A percentile compares a stretch with the other conserved stretches of the same genome.
Evolutionary conservation across 352 stramenopile genomes (phyloP).

Genomic region (Lagenidium giganteum): DNA sequence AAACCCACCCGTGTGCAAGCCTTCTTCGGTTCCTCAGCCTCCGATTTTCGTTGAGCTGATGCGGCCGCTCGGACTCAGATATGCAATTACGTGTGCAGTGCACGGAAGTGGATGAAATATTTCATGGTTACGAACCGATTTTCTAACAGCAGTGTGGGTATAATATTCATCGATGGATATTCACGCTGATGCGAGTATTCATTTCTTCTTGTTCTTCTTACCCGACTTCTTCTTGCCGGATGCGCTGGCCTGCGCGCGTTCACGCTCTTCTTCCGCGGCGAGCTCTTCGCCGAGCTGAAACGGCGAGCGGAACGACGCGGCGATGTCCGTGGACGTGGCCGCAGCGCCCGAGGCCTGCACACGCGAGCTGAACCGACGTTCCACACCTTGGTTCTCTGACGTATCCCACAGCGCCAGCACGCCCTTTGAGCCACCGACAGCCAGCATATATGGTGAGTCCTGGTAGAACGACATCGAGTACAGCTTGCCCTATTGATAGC

Average conservation of each 20-base stretch:
- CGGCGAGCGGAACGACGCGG: slow-evolving; percentile 67
- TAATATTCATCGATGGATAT: no score
- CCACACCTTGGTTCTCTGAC: slow-evolving; percentile 79
- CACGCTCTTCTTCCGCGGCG: slow-evolving; percentile 60
- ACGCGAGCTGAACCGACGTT: slow-evolving; percentile 78
- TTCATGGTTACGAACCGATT: no score
- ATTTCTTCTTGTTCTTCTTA: slow-evolving; percentile 44
- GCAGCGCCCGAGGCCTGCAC: slow-evolving; percentile 29
- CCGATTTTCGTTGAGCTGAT: no score
- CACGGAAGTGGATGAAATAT: no score
- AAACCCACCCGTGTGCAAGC: no score
- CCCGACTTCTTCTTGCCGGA: slow-evolving; percentile 43
- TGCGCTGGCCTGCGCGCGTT: slow-evolving; percentile 24
- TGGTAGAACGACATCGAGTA: slow-evolving; percentile 89
- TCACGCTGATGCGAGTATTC: no score
- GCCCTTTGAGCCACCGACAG: slow-evolving; percentile 85
- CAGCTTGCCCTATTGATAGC: slow-evolving; percentile 71
- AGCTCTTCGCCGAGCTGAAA: slow-evolving; percentile 77
- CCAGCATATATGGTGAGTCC: slow-evolving; percentile 87
- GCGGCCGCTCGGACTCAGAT: no score
- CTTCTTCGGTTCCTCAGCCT: no score
- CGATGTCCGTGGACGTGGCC: slow-evolving; percentile 34
- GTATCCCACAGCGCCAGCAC: slow-evolving; percentile 89
- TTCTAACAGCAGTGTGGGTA: no score
- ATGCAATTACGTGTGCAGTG: no score